Base-by-base conservation (phyloP, 2,329 filamentous ascomycete genomes). In the Phaeophleospora eucalypticola region DNA sequence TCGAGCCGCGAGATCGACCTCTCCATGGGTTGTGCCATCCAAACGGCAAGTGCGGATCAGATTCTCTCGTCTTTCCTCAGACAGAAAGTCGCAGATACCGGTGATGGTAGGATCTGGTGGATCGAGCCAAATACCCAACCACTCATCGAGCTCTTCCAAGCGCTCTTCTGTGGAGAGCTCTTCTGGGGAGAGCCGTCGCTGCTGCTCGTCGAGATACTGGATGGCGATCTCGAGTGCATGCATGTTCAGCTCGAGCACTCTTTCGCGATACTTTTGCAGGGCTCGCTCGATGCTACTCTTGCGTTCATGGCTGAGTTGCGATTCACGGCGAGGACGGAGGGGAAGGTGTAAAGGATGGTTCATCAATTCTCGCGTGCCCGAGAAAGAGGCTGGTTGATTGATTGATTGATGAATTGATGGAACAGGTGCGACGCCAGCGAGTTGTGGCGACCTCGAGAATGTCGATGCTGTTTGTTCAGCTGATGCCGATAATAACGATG, bases 161-260 rank as follows among this genome's bases (percentile, higher is more conserved):
- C 35, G 18, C 20, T 19, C 16, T 18, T 37, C 20, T n/a, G n/a
- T n/a, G 16, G 35, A 19, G 15, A 37, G 35, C 20, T 37, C 8
- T 37, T 37, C 35, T 8, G 35, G 35, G 15, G 16, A 9, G 35
- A 37, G 35, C 4, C 16, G 7, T 19, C 21, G 7, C 17, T 43
- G 4, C n/a, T 34, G 41, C 4, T 7, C 8, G 8, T 43, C 41
- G 15, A 43, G 9, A 17, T 20, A 16, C 27, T n/a, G 16, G 32
- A 43, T 43, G 17, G 16, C 41, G 32, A 15, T 36, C 16, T 43
- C 20, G 2, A 43, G 33, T 4, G 41, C 15, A 19, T 16, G 16
- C 32, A 43, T 43, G 18, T 43, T 43, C 16, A 43, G 4, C 12
- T 36, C 8, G 16, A 43, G 41, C 4, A 43, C 41, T 21, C 41